Conservation (phyloP, 2,329 filamentous ascomycete genomes). For the Verticillium nonalfalfae region DNA sequence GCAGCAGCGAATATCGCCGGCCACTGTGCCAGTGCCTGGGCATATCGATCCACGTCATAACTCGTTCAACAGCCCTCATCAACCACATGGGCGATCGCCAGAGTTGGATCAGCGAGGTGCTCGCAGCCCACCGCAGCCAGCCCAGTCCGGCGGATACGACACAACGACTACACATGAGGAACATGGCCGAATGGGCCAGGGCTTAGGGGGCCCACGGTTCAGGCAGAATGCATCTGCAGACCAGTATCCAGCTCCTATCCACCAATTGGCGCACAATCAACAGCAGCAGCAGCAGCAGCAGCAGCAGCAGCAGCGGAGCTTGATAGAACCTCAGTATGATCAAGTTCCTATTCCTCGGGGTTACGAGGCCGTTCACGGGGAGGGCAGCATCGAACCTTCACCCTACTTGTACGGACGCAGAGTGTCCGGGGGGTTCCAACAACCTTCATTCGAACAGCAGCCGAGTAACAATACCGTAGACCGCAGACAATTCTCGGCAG, state of each 20-base stretch:
- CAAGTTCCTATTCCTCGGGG: slow-evolving; percentile 28
- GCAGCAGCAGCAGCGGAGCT: slow-evolving; percentile 1
- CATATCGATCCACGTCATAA: not conserved
- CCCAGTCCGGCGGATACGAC: not conserved
- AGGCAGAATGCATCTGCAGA: not conserved
- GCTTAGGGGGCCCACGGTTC: not conserved
- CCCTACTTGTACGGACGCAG: slow-evolving; percentile 18
- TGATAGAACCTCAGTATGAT: slow-evolving; percentile 25
- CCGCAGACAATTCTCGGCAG: slow-evolving; percentile 4
- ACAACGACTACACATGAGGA: not conserved
- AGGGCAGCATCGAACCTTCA: slow-evolving; percentile 21
- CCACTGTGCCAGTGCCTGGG: not conserved
- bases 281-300: slow-evolving; percentile 1
- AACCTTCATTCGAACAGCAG: slow-evolving; percentile 2
- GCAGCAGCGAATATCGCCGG: slow-evolving; percentile 1
- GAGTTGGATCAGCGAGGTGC: not conserved
- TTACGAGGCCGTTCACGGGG: slow-evolving; percentile 29
- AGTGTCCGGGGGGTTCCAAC: slow-evolving; percentile 1
- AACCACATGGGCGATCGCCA: not conserved
- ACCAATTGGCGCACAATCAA: not conserved
- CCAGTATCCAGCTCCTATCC: not conserved
- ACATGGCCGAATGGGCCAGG: not conserved
- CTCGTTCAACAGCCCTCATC: not conserved
- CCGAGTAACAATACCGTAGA: slow-evolving; percentile 5
- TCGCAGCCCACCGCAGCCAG: not conserved